Evolutionary conservation across 352 stramenopile genomes (phyloP).

Genomic region (Phytophthora sp.): DNA sequence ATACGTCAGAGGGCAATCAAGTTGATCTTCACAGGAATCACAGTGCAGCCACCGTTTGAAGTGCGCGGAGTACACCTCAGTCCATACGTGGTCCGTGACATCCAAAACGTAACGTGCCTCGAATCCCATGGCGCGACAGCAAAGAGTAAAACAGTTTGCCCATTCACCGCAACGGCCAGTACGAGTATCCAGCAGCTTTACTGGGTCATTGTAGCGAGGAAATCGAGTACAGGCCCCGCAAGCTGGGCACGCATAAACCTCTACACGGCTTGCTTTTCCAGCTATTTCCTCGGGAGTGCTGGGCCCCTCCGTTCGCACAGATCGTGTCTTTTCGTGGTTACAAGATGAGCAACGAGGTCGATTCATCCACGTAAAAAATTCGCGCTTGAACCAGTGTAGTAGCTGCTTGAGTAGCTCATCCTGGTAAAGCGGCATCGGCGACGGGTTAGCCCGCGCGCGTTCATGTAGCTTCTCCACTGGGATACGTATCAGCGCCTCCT

Average conservation of each 20-base stretch:
- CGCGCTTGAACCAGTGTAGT: constrained; percentile 89
- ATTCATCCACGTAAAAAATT: constrained; percentile 93
- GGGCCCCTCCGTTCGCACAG: constrained; percentile 48
- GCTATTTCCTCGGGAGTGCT: constrained; percentile 62
- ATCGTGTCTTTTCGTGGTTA: constrained; percentile 52
- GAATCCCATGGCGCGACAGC: constrained; percentile 89
- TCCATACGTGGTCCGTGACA: constrained; percentile 96
- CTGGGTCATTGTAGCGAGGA: constrained; percentile 90
- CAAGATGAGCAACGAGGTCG: constrained; percentile 71
- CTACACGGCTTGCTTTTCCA: constrained; percentile 76
- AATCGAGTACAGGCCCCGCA: constrained; percentile 78
- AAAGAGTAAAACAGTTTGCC: constrained; percentile 94
- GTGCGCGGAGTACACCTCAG: constrained; percentile 88
- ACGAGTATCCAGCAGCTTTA: constrained; percentile 85
- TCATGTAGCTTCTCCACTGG: constrained; percentile 69
- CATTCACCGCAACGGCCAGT: constrained; percentile 92
- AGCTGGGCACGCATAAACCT: constrained; percentile 84
- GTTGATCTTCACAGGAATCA: constrained; percentile 93
- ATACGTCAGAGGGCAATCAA: constrained; percentile 94
- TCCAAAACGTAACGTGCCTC: constrained; percentile 93
- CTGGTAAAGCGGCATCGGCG: constrained; percentile 53
- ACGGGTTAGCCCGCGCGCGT: constrained; percentile 59
- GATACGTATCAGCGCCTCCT: constrained; percentile 71
- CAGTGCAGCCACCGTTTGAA: constrained; percentile 92
- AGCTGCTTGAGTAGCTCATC: constrained; percentile 81